Base-by-base conservation (phyloP, 192 early-diverging fungal species). In the Backusella luteola region DNA sequence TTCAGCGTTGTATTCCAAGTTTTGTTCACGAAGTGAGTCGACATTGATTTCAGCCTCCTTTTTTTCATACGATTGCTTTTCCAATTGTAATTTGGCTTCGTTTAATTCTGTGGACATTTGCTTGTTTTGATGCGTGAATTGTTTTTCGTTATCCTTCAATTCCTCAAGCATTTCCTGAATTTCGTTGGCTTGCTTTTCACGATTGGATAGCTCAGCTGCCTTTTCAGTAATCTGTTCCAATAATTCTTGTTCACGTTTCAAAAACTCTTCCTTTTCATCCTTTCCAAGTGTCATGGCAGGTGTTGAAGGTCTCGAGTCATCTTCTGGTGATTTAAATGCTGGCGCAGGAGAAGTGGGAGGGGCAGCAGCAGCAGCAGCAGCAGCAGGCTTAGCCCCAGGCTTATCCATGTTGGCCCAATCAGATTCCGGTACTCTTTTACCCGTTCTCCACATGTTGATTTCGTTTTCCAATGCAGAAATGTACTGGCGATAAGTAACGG, bases 231-330 rank as follows among this genome's bases (percentile, higher is more conserved):
- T 84, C 72, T 95, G 91, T 73, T 99, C 97, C 69, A 90, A 91
- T 71, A 99, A 88, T 80, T 99, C 98, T 82, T 97, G 97, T 81
- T 99, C 98, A 39, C 98, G 90, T 46, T 90, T 89, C 84, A 98
- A 78, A 77, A 99, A 97, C 72, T 96, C 97, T 53, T 99, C 97
- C 39, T 95, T 87, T 81, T 98, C 96, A 83, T 98, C 97, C 44
- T 94, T 89, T 66, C 89, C 89, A 66, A 98, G 78, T 39, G 85
- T 84, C n/a, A 91, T 87, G 6, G 90, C 91, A n/a, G 97, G 96
- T 23, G 97, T 97, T 5, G 87, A 77, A 1, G 93, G 85, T 49
- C 94, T 83, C 4, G 91, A 88, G 42, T 85, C 83, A 19, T 84
- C 79, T 41, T 86, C 71, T 26, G 79, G 85, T 34, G 81, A 76